Conservation (phyloP, 441 rosid genomes). For the Geranium incanum region DNA sequence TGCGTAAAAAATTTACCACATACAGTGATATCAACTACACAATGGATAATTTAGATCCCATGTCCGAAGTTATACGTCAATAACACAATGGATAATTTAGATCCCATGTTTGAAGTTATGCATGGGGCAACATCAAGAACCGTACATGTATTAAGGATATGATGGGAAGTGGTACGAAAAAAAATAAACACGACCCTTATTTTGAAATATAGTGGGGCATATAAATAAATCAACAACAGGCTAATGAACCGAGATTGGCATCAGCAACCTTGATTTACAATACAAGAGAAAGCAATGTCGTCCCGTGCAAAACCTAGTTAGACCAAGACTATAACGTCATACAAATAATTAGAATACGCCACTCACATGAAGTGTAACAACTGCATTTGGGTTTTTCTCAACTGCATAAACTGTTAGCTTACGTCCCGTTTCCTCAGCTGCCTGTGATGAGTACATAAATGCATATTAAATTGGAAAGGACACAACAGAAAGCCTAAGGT, state of each 20-base stretch:
- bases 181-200: neutral
- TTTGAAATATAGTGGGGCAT: neutral
- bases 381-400: conserved; percentile 99
- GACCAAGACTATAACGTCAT: conserved; percentile 5
- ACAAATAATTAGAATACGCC: conserved; percentile 15
- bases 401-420: conserved; percentile 84
- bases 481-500: conserved; percentile 13
- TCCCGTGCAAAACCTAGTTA: neutral
- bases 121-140: no score
- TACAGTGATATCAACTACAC: no score
- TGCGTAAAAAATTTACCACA: no score
- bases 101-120: no score
- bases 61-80: no score
- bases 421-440: conserved; percentile 92
- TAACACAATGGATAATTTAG: no score
- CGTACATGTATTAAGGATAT: no score
- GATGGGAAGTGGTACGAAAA: no score
- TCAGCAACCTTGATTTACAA: neutral
- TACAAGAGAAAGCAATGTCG: neutral
- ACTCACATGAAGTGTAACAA: conserved; percentile 95
- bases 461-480: conserved; percentile 18
- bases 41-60: no score
- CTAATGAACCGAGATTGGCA: neutral
- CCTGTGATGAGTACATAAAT: conserved; percentile 40
- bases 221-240: neutral